Evolutionary conservation across 2,329 filamentous ascomycete genomes (phyloP), one percentile per base, ranked within the genome.

Genomic region (Penicillium sp.): DNA sequence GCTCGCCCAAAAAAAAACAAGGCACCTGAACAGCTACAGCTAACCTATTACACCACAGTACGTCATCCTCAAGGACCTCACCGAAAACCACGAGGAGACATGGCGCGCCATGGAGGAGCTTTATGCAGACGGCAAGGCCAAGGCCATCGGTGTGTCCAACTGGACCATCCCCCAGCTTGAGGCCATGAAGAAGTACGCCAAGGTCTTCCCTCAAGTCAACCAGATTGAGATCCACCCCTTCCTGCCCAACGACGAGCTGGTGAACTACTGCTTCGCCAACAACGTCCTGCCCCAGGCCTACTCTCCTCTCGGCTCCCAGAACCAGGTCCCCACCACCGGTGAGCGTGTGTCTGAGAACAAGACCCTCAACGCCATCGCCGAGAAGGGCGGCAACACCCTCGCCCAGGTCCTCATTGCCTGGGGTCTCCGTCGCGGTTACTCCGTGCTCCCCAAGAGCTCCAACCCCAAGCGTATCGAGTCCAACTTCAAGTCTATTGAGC

Each of bases 121-220:
- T 18, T 75, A 84, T 31, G 68, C 72, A 11, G 81, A 83, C 1
- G 88, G 88, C 58, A 83, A 83, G 56, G 85, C 84, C 45, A 81
- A 79, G 60, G 84, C 86, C 52, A 91, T 94, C 62, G 90, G 90
- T 48, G 86, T 94, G 13, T 90, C 87, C 65, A 94, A 93, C 76
- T 93, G 88, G 74, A 76, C 76, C 49, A 79, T 80, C n/a, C 64
- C 67, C 11, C 76, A 80, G 36, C 69, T 83, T 13, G 71, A 81
- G 58, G 65, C 74, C 51, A 73, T 83, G 52, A 62, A 79, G 39
- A 66, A 68, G 56, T 69, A 68, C 61, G 73, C 75, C 62, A 71
- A 75, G 60, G 67, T 79, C 48, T 68, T 72, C 48, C 75, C 75
- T 13, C 70, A 72, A 18, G 66, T 75, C 58, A 79, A 78, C 69